phyloP scores from a whole-genome alignment of 768 basidiomycete genomes.

The Boletus rufocinnamomeus region DNA sequence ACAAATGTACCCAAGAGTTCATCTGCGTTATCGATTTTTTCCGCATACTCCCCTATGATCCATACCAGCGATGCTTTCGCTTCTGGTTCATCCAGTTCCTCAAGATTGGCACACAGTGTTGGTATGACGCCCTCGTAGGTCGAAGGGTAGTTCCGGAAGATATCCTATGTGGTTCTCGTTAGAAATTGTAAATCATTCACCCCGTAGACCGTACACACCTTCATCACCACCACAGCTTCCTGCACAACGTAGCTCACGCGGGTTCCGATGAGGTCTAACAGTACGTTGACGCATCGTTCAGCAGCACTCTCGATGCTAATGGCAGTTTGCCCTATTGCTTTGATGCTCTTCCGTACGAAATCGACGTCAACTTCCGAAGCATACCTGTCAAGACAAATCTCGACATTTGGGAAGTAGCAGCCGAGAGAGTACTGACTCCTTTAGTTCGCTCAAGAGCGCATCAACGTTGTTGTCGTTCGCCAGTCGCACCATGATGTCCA shows the following conservation, averaged over 20 bases:
- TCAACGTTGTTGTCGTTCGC: conserved; percentile 92
- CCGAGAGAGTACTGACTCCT: conserved; percentile 66
- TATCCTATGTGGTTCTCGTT: conserved; percentile 60
- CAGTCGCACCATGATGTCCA: conserved; percentile 97
- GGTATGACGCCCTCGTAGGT: conserved; percentile 98
- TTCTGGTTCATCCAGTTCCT: conserved; percentile 97
- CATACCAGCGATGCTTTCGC: conserved; percentile 98
- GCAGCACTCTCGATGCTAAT: conserved; percentile 93
- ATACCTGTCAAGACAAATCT: conserved; percentile 55
- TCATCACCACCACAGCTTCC: conserved; percentile 98
- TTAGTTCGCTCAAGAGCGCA: conserved; percentile 91
- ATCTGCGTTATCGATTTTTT: conserved; percentile 96
- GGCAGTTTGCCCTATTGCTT: conserved; percentile 94
- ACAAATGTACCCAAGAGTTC: conserved; percentile 90
- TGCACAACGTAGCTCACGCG: conserved; percentile 97
- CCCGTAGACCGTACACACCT: conserved; percentile 50
- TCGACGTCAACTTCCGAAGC: conserved; percentile 98
- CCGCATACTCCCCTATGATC: conserved; percentile 99
- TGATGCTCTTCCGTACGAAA: conserved; percentile 93
- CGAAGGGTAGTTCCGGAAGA: conserved; percentile 96
- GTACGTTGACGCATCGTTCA: conserved; percentile 91
- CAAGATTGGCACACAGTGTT: conserved; percentile 89
- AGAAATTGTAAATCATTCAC: not conserved
- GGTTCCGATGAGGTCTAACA: conserved; percentile 90
- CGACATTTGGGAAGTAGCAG: not conserved